phyloP scores from a whole-genome alignment of 345 rosid genomes.

The Xanthoceras sorbifolium region DNA sequence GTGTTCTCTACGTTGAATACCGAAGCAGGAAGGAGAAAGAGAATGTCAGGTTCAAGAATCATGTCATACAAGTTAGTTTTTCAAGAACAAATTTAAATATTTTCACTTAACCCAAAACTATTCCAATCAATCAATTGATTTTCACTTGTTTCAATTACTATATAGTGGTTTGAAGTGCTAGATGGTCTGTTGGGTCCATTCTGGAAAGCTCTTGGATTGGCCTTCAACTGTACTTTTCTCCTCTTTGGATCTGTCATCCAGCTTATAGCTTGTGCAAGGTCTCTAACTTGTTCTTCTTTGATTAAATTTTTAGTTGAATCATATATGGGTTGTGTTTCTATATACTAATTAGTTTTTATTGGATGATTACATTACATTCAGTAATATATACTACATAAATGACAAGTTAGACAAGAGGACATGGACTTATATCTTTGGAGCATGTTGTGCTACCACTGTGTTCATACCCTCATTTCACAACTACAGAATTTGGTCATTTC shows the following conservation, averaged over 20 bases:
- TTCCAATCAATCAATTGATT: background rate
- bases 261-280: constrained; percentile 88
- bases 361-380: constrained; percentile 27
- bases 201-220: constrained; percentile 84
- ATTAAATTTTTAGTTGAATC: background rate
- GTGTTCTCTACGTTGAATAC: constrained; percentile 77
- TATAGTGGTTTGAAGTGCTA: constrained; percentile 88
- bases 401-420: constrained; percentile 83
- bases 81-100: constrained; percentile 19
- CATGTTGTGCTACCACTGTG: constrained; percentile 82
- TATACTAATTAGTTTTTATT: constrained; percentile 11
- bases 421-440: constrained; percentile 92
- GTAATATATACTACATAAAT: constrained; percentile 80
- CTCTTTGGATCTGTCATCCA: constrained; percentile 89
- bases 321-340: constrained; percentile 14
- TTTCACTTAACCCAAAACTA: background rate
- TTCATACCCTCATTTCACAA: constrained; percentile 84
- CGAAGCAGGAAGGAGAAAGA: constrained; percentile 74
- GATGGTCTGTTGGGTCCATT: constrained; percentile 78
- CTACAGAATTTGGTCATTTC: constrained; percentile 84
- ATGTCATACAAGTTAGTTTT: constrained; percentile 74
- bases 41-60: constrained; percentile 86
- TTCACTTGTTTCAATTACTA: background rate
- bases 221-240: constrained; percentile 82
- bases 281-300: background rate